Evolutionary conservation across 2,329 filamentous ascomycete genomes (phyloP), one percentile per base, ranked within the genome.

Genomic region (Trichophyton mentagrophytes): DNA sequence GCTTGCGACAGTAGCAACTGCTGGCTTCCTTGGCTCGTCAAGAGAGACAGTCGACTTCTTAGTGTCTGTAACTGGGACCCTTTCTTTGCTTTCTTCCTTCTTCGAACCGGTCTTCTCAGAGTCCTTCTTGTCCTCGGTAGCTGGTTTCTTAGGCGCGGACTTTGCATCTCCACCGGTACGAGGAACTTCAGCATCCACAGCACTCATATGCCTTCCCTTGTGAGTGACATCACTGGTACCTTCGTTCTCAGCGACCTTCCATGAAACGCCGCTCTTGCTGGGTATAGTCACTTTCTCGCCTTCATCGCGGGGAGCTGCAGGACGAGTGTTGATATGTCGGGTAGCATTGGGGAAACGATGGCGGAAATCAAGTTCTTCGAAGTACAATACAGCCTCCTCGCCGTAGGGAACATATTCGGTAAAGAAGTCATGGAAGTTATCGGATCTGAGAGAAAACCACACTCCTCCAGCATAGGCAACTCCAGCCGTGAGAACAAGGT

Each of bases 371-470:
- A 87, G 84, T 77, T 99, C 93, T 76, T 99, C 93, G 59, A 99
- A 86, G 77, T 95, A 97, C 27, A 95, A 84, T 53, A 99, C 92
- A 17, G 88, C 88, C 72, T 96, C 89, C 77, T 99, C 93, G 69
- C 91, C 93, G 67, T 88, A 96, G 22, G 93, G 93, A 17, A 99
- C 77, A 74, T 92, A 99, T 77, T 96, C 91, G 69, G 91, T 97
- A 77, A 99, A 99, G 79, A 96, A 93, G 75, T 99, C 93, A 77
- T 99, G 92, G 82, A 97, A 99, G 77, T 90, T 96, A 79, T 99
- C 93, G 71, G 87, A 95, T 74, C 93, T 82, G 65, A 95, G 85
- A 60, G 93, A 92, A 75, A 95, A 93, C 80, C 88, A 96, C 60
- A 96, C 86, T 66, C 92, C 90, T 65, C 90, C 90, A 61, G 83